Evolutionary conservation across 129 eudicot genomes (phyloP).

Genomic region (Pittosporum tobira): DNA sequence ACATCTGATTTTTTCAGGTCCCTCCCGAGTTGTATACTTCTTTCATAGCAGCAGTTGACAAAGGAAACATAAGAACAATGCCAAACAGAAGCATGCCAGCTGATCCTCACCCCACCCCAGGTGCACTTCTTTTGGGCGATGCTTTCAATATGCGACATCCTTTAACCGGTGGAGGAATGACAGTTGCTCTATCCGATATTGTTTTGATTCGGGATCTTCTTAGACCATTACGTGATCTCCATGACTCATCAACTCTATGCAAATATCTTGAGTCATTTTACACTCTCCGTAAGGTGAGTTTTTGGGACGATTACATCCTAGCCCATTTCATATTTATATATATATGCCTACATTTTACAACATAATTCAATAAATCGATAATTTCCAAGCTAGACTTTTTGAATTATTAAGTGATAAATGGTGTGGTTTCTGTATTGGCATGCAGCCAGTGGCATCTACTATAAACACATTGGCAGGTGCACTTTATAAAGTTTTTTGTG

Average conservation of each 20-base stretch:
- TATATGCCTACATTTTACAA: no score
- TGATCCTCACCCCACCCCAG: constrained; percentile 33
- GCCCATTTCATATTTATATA: no score
- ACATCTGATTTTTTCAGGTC: constrained; percentile 31
- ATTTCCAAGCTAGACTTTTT: no score
- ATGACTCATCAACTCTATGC: constrained; percentile 26
- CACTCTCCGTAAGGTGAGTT: constrained; percentile 35
- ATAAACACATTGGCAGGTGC: no score
- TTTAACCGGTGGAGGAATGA: constrained; percentile 55
- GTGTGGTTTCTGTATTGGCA: no score
- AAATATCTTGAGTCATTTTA: constrained; percentile 27
- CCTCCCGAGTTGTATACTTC: constrained; percentile 35
- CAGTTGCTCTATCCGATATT: constrained; percentile 41
- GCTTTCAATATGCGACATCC: constrained; percentile 60
- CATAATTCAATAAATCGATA: no score
- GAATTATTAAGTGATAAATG: no score
- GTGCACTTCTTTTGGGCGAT: constrained; percentile 48
- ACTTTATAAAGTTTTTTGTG: no score
- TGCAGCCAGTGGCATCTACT: no score
- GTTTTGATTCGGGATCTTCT: constrained; percentile 31
- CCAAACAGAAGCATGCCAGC: constrained; percentile 55
- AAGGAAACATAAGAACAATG: constrained; percentile 41
- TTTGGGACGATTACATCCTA: no score
- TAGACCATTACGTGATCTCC: constrained; percentile 16
- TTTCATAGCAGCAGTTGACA: constrained; percentile 34